Base-by-base conservation (phyloP, 2,329 filamentous ascomycete genomes). In the Bipolaris bicolor region DNA sequence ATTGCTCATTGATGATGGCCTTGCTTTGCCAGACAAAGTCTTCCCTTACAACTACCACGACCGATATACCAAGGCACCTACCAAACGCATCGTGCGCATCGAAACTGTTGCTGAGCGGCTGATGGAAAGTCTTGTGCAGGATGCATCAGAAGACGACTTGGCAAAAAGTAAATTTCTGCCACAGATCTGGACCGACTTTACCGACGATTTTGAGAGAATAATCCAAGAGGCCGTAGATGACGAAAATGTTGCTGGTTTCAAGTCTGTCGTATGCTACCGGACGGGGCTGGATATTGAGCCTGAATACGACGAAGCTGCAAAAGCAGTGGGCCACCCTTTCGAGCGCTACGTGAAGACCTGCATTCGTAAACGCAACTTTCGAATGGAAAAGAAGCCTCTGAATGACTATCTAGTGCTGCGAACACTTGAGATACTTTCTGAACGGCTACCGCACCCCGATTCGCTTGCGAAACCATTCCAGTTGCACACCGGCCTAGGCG, bases 401-500 rank as follows among this genome's bases (percentile, higher is more conserved):
- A 93, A 91, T 67, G 86, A 90, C 58, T 84, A 86, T 58, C 75
- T 94, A 3, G 86, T 95, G 1, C 83, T 89, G 52, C 80, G 82
- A 29, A 82, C 87, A 0, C 86, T 91, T 6, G 79, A 82, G 44
- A 72, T 87, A 26, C 82, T 94, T 6, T 77, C 76, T 1, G 76
- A 78, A 31, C 73, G 72, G 15, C 16, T 67, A 11, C 60, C 67
- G 16, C 67, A 62, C 29, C 72, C 71, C 3, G 75, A 76, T 29
- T 65, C 66, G 3, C 57, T 74, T 1, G 84, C 84, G 55, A 95
- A 94, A 71, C 90, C 91, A 0, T 79, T 96, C 11, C 91, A 96
- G 68, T 90, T 96, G 62, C 91, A 96, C 68, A 95, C 90, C 0
- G 91, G 91, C 0, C 81, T 95, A 0, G 91, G 91, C 0, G 91